Percentiles rank a stretch among this genome's conserved stretches.
Evolutionary conservation across 2,329 filamentous ascomycete genomes (phyloP).

Genomic region (Cryphonectria parasitica): DNA sequence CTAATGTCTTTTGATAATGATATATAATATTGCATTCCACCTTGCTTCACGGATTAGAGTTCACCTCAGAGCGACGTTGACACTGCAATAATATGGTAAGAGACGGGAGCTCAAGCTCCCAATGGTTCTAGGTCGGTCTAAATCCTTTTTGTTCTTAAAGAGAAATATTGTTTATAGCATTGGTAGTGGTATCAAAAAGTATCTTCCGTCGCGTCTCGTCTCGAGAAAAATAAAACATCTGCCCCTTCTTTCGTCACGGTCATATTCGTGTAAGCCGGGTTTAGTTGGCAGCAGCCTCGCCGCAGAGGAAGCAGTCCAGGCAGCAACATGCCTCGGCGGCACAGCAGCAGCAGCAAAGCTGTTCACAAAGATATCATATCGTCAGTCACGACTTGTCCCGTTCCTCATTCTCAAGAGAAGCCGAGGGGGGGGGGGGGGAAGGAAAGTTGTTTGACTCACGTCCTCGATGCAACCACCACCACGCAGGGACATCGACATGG

Average conservation of each 20-base stretch:
- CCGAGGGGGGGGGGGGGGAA: background rate
- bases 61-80: background rate
- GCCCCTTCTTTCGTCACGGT: conserved; percentile 6
- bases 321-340: conserved; percentile 18
- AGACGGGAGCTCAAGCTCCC: background rate
- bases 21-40: background rate
- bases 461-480: conserved; percentile 34
- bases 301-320: conserved; percentile 22
- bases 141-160: background rate
- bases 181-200: conserved; percentile 13
- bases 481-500: conserved; percentile 34
- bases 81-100: background rate
- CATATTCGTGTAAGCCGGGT: conserved; percentile 4
- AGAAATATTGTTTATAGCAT: background rate
- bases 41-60: background rate
- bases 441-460: conserved; percentile 6
- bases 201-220: background rate
- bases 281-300: conserved; percentile 17
- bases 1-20: conserved; percentile 1
- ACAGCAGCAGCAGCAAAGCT: conserved; percentile 21
- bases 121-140: background rate
- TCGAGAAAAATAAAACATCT: background rate
- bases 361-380: background rate
- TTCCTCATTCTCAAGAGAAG: background rate
- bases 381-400: background rate